A percentile compares a stretch with the other conserved stretches of the same genome.
Evolutionary conservation across 306 rosid species (phyloP).

Genomic region (Cercis canadensis): DNA sequence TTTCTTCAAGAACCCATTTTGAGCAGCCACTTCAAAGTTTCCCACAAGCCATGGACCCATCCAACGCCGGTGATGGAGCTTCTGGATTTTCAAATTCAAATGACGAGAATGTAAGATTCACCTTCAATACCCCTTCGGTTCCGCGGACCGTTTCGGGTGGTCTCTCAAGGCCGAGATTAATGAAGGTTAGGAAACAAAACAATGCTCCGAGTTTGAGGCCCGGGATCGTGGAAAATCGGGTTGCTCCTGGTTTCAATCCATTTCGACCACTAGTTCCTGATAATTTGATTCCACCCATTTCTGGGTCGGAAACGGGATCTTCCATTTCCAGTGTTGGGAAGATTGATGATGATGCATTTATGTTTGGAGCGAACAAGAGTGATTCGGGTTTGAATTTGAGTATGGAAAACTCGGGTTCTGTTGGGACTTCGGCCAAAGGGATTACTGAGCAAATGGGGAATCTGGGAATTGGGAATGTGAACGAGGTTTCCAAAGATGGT

Average conservation of each 20-base stretch:
- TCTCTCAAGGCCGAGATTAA: constrained; percentile 63
- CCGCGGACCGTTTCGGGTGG: constrained; percentile 59
- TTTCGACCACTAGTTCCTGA: constrained; percentile 40
- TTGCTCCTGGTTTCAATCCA: constrained; percentile 56
- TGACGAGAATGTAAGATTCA: constrained; percentile 36
- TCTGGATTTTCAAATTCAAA: constrained; percentile 53
- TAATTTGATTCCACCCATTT: constrained; percentile 14
- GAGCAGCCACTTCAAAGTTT: constrained; percentile 30
- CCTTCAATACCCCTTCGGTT: constrained; percentile 52
- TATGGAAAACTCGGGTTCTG: constrained; percentile 22
- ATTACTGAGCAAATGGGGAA: constrained; percentile 55
- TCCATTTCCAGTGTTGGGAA: constrained; percentile 36
- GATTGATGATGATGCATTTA: constrained; percentile 43
- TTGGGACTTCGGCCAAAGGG: constrained; percentile 29
- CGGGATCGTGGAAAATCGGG: constrained; percentile 32
- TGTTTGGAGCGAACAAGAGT: constrained; percentile 42
- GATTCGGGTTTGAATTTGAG: constrained; percentile 28
- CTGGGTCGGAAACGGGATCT: constrained; percentile 33
- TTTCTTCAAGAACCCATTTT: constrained; percentile 27
- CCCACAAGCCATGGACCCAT: constrained; percentile 54
- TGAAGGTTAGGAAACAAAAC: constrained; percentile 63
- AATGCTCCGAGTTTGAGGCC: constrained; percentile 53
- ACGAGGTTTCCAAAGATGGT: constrained; percentile 47
- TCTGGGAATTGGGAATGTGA: constrained; percentile 52
- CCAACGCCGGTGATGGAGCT: constrained; percentile 47